Evolutionary conservation across 2,329 filamentous ascomycete genomes (phyloP).

Genomic region (Alternaria metachromatica): DNA sequence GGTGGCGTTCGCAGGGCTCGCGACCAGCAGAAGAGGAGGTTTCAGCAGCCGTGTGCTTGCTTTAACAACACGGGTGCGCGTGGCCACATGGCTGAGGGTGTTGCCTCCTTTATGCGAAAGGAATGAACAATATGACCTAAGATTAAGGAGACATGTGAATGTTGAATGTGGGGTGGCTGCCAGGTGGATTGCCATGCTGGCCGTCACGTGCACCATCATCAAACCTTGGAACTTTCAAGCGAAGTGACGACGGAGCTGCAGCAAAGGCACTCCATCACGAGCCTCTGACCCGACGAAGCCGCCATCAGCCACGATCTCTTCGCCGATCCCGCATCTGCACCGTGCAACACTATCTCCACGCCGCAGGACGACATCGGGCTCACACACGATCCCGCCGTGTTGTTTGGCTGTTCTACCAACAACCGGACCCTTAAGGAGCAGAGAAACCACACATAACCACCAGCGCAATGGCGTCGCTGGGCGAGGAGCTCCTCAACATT

Average conservation of each 20-base stretch:
- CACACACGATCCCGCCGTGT: conserved; percentile 13
- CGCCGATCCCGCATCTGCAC: conserved; percentile 14
- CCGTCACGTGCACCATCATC: conserved; percentile 16
- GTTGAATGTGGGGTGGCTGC: conserved; percentile 14
- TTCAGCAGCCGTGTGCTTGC: conserved; percentile 3
- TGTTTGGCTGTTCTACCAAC: conserved; percentile 36
- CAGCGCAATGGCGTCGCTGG: conserved; percentile 81
- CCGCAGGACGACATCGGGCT: conserved; percentile 10
- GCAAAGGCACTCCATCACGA: conserved; percentile 31
- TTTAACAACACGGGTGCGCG: conserved; percentile 8
- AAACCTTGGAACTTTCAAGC: conserved; percentile 26
- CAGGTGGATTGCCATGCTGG: conserved; percentile 9
- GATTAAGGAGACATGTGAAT: conserved; percentile 32
- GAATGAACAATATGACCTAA: conserved; percentile 15
- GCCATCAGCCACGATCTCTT: conserved; percentile 12
- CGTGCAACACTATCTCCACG: conserved; percentile 6
- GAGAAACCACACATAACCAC: conserved; percentile 22
- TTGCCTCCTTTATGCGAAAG: conserved; percentile 33
- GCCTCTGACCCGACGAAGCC: conserved; percentile 25
- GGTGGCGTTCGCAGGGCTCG: conserved; percentile 3
- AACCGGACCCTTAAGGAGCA: conserved; percentile 29
- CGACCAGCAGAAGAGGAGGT: neutral
- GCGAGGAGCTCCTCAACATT: conserved; percentile 91
- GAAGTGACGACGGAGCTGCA: conserved; percentile 36
- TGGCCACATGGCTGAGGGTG: conserved; percentile 5